Evolutionary conservation across 192 early-diverging fungal species (phyloP).

Genomic region (Rhizophagus clarus): DNA sequence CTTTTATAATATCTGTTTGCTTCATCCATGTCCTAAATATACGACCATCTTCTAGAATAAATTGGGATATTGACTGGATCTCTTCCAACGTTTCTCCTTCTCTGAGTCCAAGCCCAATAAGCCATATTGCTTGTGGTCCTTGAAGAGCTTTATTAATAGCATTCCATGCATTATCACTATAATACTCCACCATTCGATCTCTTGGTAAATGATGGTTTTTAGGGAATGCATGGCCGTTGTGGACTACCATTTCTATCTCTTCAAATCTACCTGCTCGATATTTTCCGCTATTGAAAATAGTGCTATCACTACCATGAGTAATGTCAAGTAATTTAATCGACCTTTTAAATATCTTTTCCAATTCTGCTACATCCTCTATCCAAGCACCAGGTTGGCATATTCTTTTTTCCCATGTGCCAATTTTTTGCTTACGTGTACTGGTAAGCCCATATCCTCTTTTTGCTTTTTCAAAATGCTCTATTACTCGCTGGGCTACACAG

Average conservation of each 20-base stretch:
- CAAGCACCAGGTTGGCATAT: background rate
- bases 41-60: constrained; percentile 24
- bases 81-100: no score
- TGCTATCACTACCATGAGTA: constrained; percentile 15
- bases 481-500: no score
- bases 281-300: no score
- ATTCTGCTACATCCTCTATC: constrained; percentile 26
- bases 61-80: constrained; percentile 14
- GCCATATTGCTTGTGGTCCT: no score
- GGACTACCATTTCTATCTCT: no score
- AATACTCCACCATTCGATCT: no score
- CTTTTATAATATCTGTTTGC: constrained; percentile 17
- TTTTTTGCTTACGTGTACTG: constrained; percentile 9
- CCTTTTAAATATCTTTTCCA: constrained; percentile 21
- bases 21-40: constrained; percentile 27
- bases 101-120: no score
- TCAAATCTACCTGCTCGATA: no score
- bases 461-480: constrained; percentile 16
- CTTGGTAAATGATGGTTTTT: no score
- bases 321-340: constrained; percentile 17
- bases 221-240: no score
- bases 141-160: constrained; percentile 26
- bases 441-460: constrained; percentile 12
- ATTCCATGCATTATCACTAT: constrained; percentile 12
- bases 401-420: no score